Base-by-base conservation (phyloP, 345 rosid species). In the Citrus maxima region DNA sequence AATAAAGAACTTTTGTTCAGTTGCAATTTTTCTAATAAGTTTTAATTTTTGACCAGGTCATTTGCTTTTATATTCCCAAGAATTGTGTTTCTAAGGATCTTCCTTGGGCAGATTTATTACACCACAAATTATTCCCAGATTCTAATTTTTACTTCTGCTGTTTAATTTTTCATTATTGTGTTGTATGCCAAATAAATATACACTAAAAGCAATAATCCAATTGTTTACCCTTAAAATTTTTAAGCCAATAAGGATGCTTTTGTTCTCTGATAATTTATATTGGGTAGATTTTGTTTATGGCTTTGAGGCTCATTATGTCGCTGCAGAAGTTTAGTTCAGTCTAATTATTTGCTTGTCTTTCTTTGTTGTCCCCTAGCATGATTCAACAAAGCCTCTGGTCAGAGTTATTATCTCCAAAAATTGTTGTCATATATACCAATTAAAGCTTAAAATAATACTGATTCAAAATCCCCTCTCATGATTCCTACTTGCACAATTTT, bases 311-410 rank as follows among this genome's bases (percentile, higher is more conserved):
- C 27, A n/a, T 32, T 62, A 32, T 22, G 21, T 32, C 0, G 63
- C 30, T 5, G 6, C 64, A 72, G 34, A 32, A 10, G 18, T 75
- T 51, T 46, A 6, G 22, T 60, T 58, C n/a, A n/a, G 37, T 46
- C 32, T 70, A 19, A 64, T 40, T 46, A 67, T 34, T 65, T 79
- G 73, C 58, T 16, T 84, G 8, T 60, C 42, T n/a, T 42, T 79
- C 74, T 7, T 78, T 68, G 35, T 35, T 78, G 27, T 70, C 58
- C 77, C 69, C 49, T 91, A 91, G 97, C 82, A 89, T 80, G 93
- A 88, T 82, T 87, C 90, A 49, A 87, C 66, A 76, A 93, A 93
- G 84, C 95, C 97, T 92, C 73, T 80, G 94, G 95, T 90, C 91
- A 59, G 94, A 93, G 89, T 78, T 80, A 82, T 87, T 93, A 67